Conservation (phyloP, 202 grass and related monocot species). For the Hordeum pubiflorum region DNA sequence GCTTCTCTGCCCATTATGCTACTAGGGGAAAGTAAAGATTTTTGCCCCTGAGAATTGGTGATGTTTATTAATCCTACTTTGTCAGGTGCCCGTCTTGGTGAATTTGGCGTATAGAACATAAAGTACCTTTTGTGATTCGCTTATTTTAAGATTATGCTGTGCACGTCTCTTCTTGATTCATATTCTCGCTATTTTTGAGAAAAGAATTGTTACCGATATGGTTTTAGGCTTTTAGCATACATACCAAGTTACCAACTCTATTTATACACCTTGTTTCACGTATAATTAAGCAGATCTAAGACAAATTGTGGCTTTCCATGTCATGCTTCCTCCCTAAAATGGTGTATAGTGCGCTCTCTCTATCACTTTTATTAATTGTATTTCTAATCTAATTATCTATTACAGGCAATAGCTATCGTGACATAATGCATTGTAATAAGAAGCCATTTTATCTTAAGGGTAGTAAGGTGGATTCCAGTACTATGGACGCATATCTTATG, state of each 20-base stretch:
- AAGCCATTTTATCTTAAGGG: conserved; percentile 93
- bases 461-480: conserved; percentile 69
- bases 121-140: neutral
- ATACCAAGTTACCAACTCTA: neutral
- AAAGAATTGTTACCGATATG: neutral
- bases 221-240: neutral
- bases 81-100: neutral
- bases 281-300: neutral
- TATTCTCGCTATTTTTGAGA: neutral
- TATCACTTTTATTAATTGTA: conserved; percentile 7
- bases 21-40: neutral
- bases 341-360: neutral
- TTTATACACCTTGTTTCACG: neutral
- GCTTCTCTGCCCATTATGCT: neutral
- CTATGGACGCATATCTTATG: conserved; percentile 87
- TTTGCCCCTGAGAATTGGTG: neutral
- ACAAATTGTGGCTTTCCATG: neutral
- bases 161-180: neutral
- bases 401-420: conserved; percentile 80
- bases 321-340: conserved; percentile 10
- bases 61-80: neutral
- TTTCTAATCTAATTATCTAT: conserved; percentile 28
- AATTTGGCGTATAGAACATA: neutral
- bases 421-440: conserved; percentile 96
- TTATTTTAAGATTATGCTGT: neutral